These are phyloP conservation scores for Isochrysis galbana DNA, from an alignment of 78 protist genomes.

Conservation along the genomic window DNA sequence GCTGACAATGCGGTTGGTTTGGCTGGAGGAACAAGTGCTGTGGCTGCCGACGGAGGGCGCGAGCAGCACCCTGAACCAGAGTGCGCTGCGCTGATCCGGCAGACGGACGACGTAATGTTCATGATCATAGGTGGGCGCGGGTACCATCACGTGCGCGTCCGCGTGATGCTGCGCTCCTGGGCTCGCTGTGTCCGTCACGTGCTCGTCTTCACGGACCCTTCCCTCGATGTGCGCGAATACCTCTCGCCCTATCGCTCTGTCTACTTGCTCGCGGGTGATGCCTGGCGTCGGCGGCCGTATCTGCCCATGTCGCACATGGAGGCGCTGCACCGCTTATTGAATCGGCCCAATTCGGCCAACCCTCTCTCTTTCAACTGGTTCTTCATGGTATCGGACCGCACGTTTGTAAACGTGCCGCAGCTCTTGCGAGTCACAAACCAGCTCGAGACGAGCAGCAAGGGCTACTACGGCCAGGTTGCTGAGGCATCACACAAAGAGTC, in stretches of 20 bases:
- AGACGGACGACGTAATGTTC: not conserved
- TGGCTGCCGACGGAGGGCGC: not conserved
- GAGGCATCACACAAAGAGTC: not conserved
- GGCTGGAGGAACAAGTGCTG: not conserved
- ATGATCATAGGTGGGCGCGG: not conserved
- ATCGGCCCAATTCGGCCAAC: not conserved
- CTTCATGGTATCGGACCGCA: conserved; percentile 5
- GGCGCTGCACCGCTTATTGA: not conserved
- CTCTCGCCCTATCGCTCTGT: not conserved
- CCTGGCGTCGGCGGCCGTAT: conserved; percentile 8
- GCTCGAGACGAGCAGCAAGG: not conserved
- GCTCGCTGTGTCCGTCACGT: conserved; percentile 6
- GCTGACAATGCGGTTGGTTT: not conserved
- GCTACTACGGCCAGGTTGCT: not conserved
- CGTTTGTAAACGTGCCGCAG: not conserved
- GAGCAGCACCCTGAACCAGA: not conserved
- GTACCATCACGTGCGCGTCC: not conserved
- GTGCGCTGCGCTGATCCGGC: not conserved
- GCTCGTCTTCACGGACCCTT: conserved; percentile 23
- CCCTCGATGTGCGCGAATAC: not conserved
- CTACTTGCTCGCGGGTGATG: not conserved
- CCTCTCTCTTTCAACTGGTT: not conserved
- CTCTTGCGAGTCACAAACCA: not conserved
- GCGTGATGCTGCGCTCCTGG: not conserved
- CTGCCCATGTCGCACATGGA: conserved; percentile 6